Conservation (phyloP, 805 yeast species). For the Starmerella scarabaei region DNA sequence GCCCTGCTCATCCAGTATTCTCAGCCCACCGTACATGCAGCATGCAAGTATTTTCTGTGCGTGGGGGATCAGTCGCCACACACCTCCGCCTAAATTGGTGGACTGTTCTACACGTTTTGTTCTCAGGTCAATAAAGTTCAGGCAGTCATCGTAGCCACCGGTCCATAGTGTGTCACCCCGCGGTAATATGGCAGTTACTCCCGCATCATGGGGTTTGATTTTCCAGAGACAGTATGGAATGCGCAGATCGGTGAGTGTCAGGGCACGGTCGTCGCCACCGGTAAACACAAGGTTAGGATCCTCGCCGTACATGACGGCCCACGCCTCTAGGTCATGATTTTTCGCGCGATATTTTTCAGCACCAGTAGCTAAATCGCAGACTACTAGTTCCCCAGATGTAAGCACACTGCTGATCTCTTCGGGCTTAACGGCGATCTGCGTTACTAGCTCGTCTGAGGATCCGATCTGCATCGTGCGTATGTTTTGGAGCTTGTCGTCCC, state of each 20-base stretch:
- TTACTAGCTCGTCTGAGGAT: constrained; percentile 49
- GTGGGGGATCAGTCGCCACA: constrained; percentile 76
- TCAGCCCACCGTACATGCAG: constrained; percentile 94
- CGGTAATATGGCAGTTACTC: constrained; percentile 70
- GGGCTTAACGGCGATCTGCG: constrained; percentile 30
- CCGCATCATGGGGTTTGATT: constrained; percentile 69
- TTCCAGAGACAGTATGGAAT: constrained; percentile 21
- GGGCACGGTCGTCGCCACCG: constrained; percentile 80
- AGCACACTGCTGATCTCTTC: constrained; percentile 41
- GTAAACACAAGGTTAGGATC: constrained; percentile 41
- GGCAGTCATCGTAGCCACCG: constrained; percentile 80
- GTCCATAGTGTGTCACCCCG: constrained; percentile 44
- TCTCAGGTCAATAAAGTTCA: constrained; percentile 59
- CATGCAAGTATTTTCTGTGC: constrained; percentile 52
- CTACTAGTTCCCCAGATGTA: constrained; percentile 51
- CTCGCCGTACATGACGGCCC: constrained; percentile 60
- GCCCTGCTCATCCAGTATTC: constrained; percentile 36
- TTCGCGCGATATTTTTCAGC: constrained; percentile 18
- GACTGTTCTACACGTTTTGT: constrained; percentile 33
- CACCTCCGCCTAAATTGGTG: constrained; percentile 75
- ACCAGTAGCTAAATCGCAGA: constrained; percentile 25
- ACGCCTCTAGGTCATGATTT: constrained; percentile 64
- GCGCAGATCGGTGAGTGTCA: constrained; percentile 62
- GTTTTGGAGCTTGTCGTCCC: constrained; percentile 33
- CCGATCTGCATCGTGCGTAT: constrained; percentile 29